phyloP scores from a whole-genome alignment of 2,329 filamentous ascomycete species.

The Epichloe coenophiala region DNA sequence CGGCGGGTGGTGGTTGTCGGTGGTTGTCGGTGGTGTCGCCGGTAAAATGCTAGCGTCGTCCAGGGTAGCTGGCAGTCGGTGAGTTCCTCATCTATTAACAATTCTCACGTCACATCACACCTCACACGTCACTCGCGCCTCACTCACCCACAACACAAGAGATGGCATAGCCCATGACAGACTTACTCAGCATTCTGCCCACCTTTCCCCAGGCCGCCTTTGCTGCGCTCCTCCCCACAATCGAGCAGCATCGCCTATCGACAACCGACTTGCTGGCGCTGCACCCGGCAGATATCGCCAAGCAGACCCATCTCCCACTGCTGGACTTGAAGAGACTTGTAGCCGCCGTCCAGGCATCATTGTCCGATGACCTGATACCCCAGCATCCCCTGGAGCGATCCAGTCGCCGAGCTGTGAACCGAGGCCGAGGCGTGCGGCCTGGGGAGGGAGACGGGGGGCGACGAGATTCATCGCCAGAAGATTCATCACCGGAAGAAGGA shows the following conservation, averaged over 20 bases:
- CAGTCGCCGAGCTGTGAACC: background rate
- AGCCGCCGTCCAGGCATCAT: conserved; percentile 48
- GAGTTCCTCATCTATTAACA: too few species aligned
- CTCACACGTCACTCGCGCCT: too few species aligned
- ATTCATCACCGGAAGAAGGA: background rate
- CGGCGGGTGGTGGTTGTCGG: too few species aligned
- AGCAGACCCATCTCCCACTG: conserved; percentile 69
- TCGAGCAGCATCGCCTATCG: conserved; percentile 67
- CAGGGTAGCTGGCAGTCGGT: too few species aligned
- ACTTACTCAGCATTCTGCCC: conserved; percentile 73
- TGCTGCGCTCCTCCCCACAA: conserved; percentile 59
- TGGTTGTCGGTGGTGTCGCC: too few species aligned
- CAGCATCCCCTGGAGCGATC: conserved; percentile 7
- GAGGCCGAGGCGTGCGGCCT: background rate
- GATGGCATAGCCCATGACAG: conserved; percentile 50
- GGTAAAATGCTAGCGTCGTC: too few species aligned
- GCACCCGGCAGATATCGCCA: conserved; percentile 70
- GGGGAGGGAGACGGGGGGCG: background rate
- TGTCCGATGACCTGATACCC: conserved; percentile 47
- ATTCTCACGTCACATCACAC: too few species aligned
- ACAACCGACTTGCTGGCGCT: conserved; percentile 77
- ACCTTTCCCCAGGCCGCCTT: conserved; percentile 60
- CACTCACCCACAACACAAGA: background rate
- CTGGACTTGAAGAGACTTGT: conserved; percentile 66
- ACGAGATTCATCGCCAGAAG: background rate